Evolutionary conservation across 202 grass and related monocot genomes (phyloP).

Genomic region (Elaeis oleifera): DNA sequence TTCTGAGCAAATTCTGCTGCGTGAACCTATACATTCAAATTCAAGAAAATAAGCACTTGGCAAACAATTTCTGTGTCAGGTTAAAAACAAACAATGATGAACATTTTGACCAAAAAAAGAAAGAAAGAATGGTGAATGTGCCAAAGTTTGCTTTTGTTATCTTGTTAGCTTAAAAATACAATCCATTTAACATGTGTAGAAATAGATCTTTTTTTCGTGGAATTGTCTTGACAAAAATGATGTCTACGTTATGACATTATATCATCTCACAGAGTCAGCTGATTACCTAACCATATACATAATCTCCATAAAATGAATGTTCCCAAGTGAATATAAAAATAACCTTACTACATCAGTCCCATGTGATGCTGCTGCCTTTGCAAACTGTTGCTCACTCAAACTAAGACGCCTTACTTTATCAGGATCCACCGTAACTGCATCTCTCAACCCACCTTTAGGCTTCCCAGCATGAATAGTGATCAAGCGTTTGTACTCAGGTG

Average conservation of each 20-base stretch:
- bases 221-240: too few species aligned
- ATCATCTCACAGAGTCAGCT: too few species aligned
- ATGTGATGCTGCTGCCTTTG: conserved; percentile 52
- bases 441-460: conserved; percentile 57
- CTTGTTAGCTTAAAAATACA: too few species aligned
- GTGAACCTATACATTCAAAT: conserved; percentile 52
- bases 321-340: conserved; percentile 8
- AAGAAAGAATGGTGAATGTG: background rate
- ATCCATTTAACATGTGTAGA: too few species aligned
- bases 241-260: too few species aligned
- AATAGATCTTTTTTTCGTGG: too few species aligned
- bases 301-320: too few species aligned
- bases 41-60: conserved; percentile 14
- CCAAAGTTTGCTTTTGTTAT: too few species aligned
- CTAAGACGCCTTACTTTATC: conserved; percentile 55
- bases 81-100: background rate
- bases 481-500: conserved; percentile 48
- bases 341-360: conserved; percentile 72
- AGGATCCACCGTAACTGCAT: conserved; percentile 47
- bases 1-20: conserved; percentile 60
- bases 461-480: conserved; percentile 82
- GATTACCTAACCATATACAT: too few species aligned
- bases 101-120: background rate
- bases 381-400: conserved; percentile 61
- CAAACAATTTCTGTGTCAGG: background rate